Evolutionary conservation across 228 moss, liverwort and hornwort genomes (phyloP), one percentile per base, ranked within the genome.

Genomic region (Sphagnum fallax): DNA sequence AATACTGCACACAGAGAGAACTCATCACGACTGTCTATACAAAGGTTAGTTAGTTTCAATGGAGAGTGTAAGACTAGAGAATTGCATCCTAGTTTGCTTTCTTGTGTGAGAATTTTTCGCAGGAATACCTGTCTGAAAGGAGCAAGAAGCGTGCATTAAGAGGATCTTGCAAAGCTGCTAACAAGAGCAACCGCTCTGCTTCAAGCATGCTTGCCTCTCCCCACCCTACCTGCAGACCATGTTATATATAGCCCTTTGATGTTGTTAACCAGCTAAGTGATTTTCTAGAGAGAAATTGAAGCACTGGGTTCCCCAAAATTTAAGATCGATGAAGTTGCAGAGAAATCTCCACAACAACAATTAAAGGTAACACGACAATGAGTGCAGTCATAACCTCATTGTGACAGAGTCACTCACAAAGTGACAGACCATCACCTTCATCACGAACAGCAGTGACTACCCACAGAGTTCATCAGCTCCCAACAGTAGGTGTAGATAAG

Each of bases 161-260:
- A 58, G 91, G 87, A 73, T 97, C 93, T 73, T 77, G 72, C 15
- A 97, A 87, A 60, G 97, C 97, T 70, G 75, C 85, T 5, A 49
- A 51, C 49, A 97, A 55, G 14, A 97, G 60, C 60, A 93, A 78
- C 55, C 90, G 85, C 72, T 97, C 97, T 14, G 97, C 93, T 82
- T 91, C 83, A 69, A 97, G 76, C 97, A 97, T 97, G 64, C 72
- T 84, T 61, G 91, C 69, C 77, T 76, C 87, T 52, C 97, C 97
- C 97, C 97, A 97, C 70, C 87, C 82, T 78, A 93, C 97, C 97
- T 97, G 85, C 78, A 66, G 16, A 67, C 61, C 60, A 8, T 48
- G 49, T 47, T 58, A 32, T 32, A 32, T 32, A 32, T 32, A 3
- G 32, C 32, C 32, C 32, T 32, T 32, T 32, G 32, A 32, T 32